Percentiles rank a stretch among this genome's conserved stretches.
Conservation (phyloP, 768 basidiomycete species). For the Lanmaoa rubissima region DNA sequence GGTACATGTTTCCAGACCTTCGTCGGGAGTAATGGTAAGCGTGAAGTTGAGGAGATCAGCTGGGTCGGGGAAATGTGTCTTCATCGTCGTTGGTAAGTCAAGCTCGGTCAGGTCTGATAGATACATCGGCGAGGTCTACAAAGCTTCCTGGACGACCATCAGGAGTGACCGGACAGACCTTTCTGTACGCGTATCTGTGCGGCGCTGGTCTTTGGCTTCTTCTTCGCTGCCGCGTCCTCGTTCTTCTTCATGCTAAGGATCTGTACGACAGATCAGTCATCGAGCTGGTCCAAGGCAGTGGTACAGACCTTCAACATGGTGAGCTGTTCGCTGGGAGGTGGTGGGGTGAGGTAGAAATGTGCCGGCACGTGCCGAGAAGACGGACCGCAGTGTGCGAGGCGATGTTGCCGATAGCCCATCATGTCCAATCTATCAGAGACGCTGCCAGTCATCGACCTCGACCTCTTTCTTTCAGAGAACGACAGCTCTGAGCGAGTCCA, state of each 20-base stretch:
- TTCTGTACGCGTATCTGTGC: constrained; percentile 99
- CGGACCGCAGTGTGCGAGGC: not conserved
- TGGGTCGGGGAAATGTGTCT: constrained; percentile 90
- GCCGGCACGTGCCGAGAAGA: constrained; percentile 33
- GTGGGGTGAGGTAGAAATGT: constrained; percentile 23
- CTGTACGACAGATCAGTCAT: constrained; percentile 40
- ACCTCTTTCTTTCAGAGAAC: constrained; percentile 57
- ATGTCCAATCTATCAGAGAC: constrained; percentile 45
- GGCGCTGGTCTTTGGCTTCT: constrained; percentile 96
- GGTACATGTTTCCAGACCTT: constrained; percentile 54
- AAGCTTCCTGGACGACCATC: not conserved
- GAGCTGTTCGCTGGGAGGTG: constrained; percentile 10
- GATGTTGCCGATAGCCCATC: constrained; percentile 9
- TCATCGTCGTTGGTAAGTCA: constrained; percentile 94
- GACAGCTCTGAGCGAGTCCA: constrained; percentile 45
- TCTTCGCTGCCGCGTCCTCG: constrained; percentile 96
- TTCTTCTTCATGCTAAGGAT: constrained; percentile 99
- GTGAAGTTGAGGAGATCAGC: constrained; percentile 95
- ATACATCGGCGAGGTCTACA: constrained; percentile 4
- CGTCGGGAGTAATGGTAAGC: constrained; percentile 93
- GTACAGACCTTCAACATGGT: constrained; percentile 45
- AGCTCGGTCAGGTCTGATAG: constrained; percentile 89
- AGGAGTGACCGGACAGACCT: constrained; percentile 47
- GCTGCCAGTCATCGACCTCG: constrained; percentile 76
- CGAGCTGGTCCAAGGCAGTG: not conserved